These are phyloP conservation scores for Penicillium goetzii DNA, from an alignment of 495 filamentous ascomycete species.

Conservation along the genomic window DNA sequence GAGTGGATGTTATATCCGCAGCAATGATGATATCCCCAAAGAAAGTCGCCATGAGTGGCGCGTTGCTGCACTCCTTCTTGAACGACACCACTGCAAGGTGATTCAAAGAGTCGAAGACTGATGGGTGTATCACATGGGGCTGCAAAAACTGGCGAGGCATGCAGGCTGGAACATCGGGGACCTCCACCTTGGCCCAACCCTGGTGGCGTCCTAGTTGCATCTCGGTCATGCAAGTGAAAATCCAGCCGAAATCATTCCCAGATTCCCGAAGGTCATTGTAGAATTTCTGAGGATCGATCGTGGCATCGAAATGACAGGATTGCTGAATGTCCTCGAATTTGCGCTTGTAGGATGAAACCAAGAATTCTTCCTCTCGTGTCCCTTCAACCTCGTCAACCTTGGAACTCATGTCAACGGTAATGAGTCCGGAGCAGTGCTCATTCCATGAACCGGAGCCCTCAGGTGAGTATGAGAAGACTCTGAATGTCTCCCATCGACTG, in stretches of 20 bases:
- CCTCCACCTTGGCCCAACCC: slow-evolving; percentile 8
- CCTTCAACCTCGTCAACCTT: slow-evolving; percentile 8
- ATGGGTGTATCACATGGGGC: slow-evolving; percentile 5
- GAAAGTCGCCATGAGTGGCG: slow-evolving; percentile 8
- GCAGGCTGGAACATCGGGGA: slow-evolving; percentile 3
- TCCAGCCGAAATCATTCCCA: slow-evolving; percentile 5
- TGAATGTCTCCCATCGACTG: slow-evolving; percentile 6
- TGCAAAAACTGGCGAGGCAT: slow-evolving; percentile 9
- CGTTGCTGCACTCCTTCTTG: slow-evolving; percentile 8
- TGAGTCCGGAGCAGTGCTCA: slow-evolving; percentile 4
- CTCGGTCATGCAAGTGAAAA: slow-evolving; percentile 10
- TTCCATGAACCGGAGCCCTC: slow-evolving; percentile 9
- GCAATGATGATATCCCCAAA: slow-evolving; percentile 2
- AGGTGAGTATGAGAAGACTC: slow-evolving; percentile 6
- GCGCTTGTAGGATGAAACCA: not conserved
- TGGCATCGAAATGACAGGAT: not conserved
- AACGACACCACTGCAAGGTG: slow-evolving; percentile 3
- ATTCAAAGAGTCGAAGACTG: slow-evolving; percentile 3
- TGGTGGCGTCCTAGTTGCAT: slow-evolving; percentile 2
- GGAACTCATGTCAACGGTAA: not conserved
- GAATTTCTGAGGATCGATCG: not conserved
- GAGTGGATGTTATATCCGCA: slow-evolving; percentile 3
- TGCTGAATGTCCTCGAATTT: not conserved
- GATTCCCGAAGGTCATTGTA: not conserved
- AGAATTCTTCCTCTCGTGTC: not conserved